A percentile compares a stretch with the other conserved stretches of the same genome.
Conservation (phyloP, 768 basidiomycete genomes). For the Rubroboletus satanas region DNA sequence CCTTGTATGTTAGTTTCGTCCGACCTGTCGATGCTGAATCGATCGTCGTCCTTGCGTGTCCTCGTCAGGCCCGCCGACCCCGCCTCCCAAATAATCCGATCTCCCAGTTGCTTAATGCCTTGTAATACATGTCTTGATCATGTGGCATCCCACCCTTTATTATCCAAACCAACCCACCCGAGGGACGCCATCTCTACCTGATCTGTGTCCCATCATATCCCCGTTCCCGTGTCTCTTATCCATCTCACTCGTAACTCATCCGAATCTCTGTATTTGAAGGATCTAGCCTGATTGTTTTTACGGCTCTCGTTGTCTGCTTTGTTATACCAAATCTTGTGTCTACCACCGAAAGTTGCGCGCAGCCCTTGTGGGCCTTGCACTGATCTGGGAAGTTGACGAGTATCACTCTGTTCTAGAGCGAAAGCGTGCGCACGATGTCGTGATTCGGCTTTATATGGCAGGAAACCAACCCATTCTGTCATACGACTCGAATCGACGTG, state of each 20-base stretch:
- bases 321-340: not conserved
- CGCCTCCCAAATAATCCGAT: slow-evolving; percentile 39
- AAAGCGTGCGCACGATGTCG: not conserved
- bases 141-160: not conserved
- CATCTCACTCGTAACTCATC: not conserved
- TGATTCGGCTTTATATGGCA: not conserved
- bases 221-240: not conserved
- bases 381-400: not conserved
- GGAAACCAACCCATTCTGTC: not conserved
- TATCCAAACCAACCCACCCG: not conserved
- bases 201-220: not conserved
- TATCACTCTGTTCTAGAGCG: not conserved
- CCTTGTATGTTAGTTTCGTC: not conserved
- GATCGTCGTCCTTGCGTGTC: not conserved
- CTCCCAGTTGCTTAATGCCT: not conserved
- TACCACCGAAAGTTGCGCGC: no score
- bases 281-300: not conserved
- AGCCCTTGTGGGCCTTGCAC: no score
- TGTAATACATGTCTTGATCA: not conserved
- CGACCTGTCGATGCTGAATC: not conserved
- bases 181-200: not conserved
- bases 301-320: not conserved
- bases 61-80: slow-evolving; percentile 40
- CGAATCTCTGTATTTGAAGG: slow-evolving; percentile 1
- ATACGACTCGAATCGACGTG: no score